Conservation (phyloP, 2,329 filamentous ascomycete species). For the Chaetomiaceae sp. region DNA sequence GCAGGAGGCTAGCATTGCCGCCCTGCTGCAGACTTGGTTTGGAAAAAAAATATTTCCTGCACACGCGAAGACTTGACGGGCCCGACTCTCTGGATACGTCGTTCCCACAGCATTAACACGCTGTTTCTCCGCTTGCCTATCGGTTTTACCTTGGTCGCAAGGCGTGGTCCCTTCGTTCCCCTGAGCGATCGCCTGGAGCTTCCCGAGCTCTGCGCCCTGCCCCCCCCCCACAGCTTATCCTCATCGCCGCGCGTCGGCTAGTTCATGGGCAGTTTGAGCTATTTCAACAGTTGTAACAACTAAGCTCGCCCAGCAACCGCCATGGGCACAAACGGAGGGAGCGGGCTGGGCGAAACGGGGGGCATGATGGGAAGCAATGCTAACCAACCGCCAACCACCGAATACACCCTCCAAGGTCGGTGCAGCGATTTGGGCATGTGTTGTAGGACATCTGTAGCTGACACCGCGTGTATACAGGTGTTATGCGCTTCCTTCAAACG, state of each 20-base stretch:
- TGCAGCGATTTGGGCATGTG: background rate
- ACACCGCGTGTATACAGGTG: slow-evolving; percentile 53
- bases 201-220: slow-evolving; percentile 1
- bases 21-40: slow-evolving; percentile 20
- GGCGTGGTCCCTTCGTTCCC: background rate
- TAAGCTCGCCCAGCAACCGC: slow-evolving; percentile 20
- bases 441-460: slow-evolving; percentile 5
- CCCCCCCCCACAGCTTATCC: background rate
- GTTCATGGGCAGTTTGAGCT: slow-evolving; percentile 16
- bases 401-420: slow-evolving; percentile 57
- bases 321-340: slow-evolving; percentile 41
- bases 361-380: slow-evolving; percentile 44
- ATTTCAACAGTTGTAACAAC: slow-evolving; percentile 1
- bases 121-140: background rate
- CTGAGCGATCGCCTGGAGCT: background rate
- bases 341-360: slow-evolving; percentile 38
- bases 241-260: slow-evolving; percentile 18
- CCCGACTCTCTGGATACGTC: background rate
- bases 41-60: slow-evolving; percentile 13
- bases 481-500: slow-evolving; percentile 98
- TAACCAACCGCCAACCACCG: slow-evolving; percentile 55
- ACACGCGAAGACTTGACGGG: background rate
- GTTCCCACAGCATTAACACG: background rate
- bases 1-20: slow-evolving; percentile 16
- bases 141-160: background rate